phyloP scores from a whole-genome alignment of 75 land plant species.

The Ceratopteris richardii region DNA sequence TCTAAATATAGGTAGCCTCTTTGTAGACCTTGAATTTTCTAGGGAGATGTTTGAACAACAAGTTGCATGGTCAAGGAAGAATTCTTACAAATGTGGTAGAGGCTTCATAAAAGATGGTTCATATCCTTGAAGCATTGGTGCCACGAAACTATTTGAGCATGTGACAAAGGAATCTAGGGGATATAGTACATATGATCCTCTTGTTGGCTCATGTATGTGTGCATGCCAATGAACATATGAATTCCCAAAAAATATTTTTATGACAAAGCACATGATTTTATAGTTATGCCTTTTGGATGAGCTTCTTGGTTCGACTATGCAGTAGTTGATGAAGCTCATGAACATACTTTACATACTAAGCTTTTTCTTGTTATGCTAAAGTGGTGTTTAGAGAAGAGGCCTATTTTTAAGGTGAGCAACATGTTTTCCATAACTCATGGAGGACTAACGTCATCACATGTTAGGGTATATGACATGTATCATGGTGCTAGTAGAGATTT shows the following conservation, averaged over 20 bases:
- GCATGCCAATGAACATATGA: constrained; percentile 23
- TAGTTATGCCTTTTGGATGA: constrained; percentile 51
- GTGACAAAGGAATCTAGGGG: constrained; percentile 55
- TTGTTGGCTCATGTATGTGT: constrained; percentile 31
- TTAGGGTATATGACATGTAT: constrained; percentile 37
- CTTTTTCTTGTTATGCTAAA: constrained; percentile 58
- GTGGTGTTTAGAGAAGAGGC: constrained; percentile 29
- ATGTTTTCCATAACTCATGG: constrained; percentile 90
- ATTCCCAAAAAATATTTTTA: constrained; percentile 34
- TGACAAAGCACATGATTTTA: constrained; percentile 63
- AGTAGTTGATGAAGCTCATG: constrained; percentile 91
- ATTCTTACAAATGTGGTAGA: no score
- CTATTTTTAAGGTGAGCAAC: constrained; percentile 48
- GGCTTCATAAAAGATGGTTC: constrained; percentile 32
- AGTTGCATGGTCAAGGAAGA: no score
- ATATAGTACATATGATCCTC: constrained; percentile 29
- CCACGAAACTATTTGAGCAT: constrained; percentile 45
- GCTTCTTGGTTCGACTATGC: constrained; percentile 43
- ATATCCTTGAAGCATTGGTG: constrained; percentile 69
- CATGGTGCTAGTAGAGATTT: constrained; percentile 51
- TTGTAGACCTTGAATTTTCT: no score
- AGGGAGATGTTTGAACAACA: no score
- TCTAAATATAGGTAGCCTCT: no score
- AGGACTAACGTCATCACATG: constrained; percentile 44
- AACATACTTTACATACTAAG: constrained; percentile 75